phyloP scores from a whole-genome alignment of 2,329 filamentous ascomycete species.

The Bimuria novae-zelandiae region DNA sequence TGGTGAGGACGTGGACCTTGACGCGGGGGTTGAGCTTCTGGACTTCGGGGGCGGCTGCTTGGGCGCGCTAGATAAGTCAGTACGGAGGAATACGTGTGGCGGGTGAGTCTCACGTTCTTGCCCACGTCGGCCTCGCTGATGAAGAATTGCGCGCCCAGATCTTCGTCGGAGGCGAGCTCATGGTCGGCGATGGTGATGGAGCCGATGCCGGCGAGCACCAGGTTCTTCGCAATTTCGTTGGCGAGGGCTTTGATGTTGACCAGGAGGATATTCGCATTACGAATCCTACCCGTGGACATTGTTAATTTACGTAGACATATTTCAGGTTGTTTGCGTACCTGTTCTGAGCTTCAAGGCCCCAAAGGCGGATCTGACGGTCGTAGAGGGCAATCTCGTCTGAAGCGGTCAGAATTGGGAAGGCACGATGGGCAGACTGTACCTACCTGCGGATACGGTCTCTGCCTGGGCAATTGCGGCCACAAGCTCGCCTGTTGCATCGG shows the following conservation, averaged over 20 bases:
- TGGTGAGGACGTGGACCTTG: constrained; percentile 70
- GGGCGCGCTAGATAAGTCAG: constrained; percentile 63
- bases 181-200: constrained; percentile 88
- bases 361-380: constrained; percentile 94
- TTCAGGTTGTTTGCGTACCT: constrained; percentile 48
- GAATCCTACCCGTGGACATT: constrained; percentile 67
- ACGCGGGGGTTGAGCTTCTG: constrained; percentile 91
- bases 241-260: constrained; percentile 86
- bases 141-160: constrained; percentile 74
- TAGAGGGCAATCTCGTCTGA: constrained; percentile 95
- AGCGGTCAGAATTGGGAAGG: neutral
- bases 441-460: constrained; percentile 49
- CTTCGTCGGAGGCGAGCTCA: constrained; percentile 73
- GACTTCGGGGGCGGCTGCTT: constrained; percentile 77
- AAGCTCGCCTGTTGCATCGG: constrained; percentile 43
- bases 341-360: constrained; percentile 94
- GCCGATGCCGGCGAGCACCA: constrained; percentile 89
- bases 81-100: neutral
- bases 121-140: constrained; percentile 74
- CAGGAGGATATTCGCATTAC: constrained; percentile 85
- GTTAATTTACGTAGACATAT: constrained; percentile 11
- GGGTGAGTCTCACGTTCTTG: constrained; percentile 63
- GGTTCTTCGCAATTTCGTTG: constrained; percentile 96
- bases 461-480: constrained; percentile 46
- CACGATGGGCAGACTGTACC: neutral